Evolutionary conservation across 106 monocot species (phyloP), one percentile per base, ranked within the genome.

Genomic region (Triglochin maritima): DNA sequence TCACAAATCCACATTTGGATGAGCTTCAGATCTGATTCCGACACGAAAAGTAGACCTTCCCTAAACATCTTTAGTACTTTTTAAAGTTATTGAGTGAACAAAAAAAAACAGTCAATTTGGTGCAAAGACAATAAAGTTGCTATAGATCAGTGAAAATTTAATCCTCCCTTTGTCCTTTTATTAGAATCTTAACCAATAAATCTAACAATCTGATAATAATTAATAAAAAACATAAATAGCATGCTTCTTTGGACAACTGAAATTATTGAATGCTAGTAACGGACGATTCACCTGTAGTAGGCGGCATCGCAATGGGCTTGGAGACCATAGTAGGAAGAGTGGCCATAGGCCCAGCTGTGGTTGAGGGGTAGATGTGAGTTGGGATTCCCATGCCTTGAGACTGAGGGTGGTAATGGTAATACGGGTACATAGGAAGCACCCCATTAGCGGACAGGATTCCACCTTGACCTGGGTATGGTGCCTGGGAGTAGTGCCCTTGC

Each of bases 241-340:
- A 29, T 29, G 29, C 29, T 0, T 29, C 29, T 29, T 29, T 29
- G 29, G 29, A 29, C 29, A 1, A 29, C 29, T 29, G 29, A 29
- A 29, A 29, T 29, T 29, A 29, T 29, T 29, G 29, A 29, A 29
- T 11, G 17, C 41, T 60, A 9, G 41, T 17, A 29, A 29, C 9
- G 6, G 43, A 42, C 46, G 42, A 2, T 17, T 16, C 17, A 64
- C 64, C 64, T 64, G 46, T 13, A 15, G 64, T 47, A 7, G 47
- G 47, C 16, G 64, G 64, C 64, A 49, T 64, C 14, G 64, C 47
- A n/a, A 47, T 15, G 48, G 64, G 64, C 48, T 64, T 64, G 64
- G 64, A 3, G 5, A 49, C 10, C 17, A 64, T n/a, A 0, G 48
- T 49, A 49, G 64, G 47, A 47, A 64, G 16, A 17, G 62, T 45